Base-by-base conservation (phyloP, 2,329 filamentous ascomycete genomes). In the Trichoderma arundinaceum region DNA sequence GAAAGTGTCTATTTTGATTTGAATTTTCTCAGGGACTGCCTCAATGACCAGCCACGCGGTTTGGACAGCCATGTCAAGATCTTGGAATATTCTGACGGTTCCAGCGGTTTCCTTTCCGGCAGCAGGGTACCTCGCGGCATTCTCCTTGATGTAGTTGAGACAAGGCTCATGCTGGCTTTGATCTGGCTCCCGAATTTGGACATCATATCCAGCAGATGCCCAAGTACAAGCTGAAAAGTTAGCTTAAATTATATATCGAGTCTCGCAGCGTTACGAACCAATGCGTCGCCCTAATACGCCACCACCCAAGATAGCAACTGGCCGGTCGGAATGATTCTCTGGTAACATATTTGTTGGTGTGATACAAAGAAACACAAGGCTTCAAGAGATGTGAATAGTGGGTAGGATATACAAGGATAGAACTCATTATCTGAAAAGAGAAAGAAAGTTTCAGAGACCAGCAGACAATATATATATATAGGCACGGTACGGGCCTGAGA, bases 201-300 rank as follows among this genome's bases (percentile, higher is more conserved):
- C 52, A 17, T 54, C 52, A 54, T 54, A 54, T 54, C 52, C 52
- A 54, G 12, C 52, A 28, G 52, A 54, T 54, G 52, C 52, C 52
- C 52, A 54, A 28, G 19, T 54, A 10, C 52, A 54, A 54, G 52
- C 52, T 54, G 19, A 28, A 41, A 41, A 3, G 19, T 54, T 41
- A 54, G 52, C 52, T n/a, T 41, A 12, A 41, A 54, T 8, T n/a
- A 41, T 41, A 8, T 28, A 4, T 38, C 0, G 19, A 28, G 7
- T 28, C 52, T 54, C 13, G 6, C 52, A 28, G 17, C 5, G 9
- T 7, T 54, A 54, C 52, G 35, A 54, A 54, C 52, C 52, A 17
- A 54, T 54, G 52, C 52, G 52, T 41, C 52, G 41, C 7, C 52
- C 52, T 17, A 54, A 41, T 54, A 54, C 52, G 9, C 52, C 52